Base-by-base conservation (phyloP, 2,329 filamentous ascomycete genomes). In the Sarocladium oryzae region DNA sequence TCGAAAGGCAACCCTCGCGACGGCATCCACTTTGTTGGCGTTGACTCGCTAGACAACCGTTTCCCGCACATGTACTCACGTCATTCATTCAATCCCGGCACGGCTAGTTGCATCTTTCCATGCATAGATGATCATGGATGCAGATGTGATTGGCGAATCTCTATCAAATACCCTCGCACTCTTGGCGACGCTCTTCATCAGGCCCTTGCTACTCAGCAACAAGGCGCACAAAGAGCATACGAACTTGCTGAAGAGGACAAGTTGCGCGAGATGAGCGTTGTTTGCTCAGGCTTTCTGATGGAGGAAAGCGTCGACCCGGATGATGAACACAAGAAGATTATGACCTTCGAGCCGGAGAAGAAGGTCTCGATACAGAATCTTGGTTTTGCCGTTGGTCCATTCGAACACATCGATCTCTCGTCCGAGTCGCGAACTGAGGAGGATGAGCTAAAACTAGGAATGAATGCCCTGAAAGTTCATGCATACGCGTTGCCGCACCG, bases 51-150 rank as follows among this genome's bases (percentile, higher is more conserved):
- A 49, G 92, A 96, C 64, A 76, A 76, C 52, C 81, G 91, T 55
- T 99, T 91, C 65, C 90, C 93, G 0, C 92, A 99, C 70, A 84
- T 88, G 46, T 99, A 95, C 66, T 95, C 92, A 1, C 85, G 85
- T 36, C 90, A 92, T 61, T 87, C 85, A 2, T 73, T 86, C 37
- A 85, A 88, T 55, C 82, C 89, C 0, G 90, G 91, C 26, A 85
- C 83, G 16, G 85, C 89, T 1, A 92, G 85, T 43, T 91, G 86
- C 58, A 82, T 97, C 23, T 99, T 99, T 61, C 93, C 93, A 1
- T 97, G 93, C 65, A 78, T 97, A 50, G 93, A 99, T 64, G 88
- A 95, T 63, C 81, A 86, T 21, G 83, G 84, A 30, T 85, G 88
- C 52, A 81, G 89, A 52, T 92, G 86, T 61, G 84, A 85, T 10